Evolutionary conservation across 2,329 filamentous ascomycete species (phyloP).

Genomic region (Plectosphaerella sp.): DNA sequence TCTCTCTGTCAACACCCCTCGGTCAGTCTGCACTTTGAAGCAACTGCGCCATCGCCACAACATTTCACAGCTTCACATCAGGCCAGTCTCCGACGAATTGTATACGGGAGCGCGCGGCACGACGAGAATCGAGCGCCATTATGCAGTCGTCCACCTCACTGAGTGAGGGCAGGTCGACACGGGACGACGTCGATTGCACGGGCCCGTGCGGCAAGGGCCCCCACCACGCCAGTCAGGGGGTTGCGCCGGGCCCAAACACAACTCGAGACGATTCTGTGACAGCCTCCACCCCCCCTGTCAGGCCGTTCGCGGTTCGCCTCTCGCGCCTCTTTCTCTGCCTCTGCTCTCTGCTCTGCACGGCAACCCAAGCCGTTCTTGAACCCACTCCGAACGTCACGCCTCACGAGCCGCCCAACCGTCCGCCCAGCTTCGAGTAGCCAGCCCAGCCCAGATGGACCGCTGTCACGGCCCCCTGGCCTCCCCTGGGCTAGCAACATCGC

Average conservation of each 20-base stretch:
- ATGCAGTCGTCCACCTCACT: background rate
- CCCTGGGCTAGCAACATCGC: background rate
- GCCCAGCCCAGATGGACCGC: background rate
- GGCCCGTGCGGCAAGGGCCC: background rate
- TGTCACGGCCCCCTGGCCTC: background rate
- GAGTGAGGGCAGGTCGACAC: background rate
- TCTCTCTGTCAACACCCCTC: no score
- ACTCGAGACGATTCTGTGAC: conserved; percentile 48
- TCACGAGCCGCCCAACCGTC: background rate
- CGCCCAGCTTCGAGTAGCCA: background rate
- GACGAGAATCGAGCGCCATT: no score
- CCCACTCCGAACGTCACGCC: background rate
- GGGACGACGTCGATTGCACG: background rate
- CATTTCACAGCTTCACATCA: no score
- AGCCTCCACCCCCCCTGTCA: conserved; percentile 15
- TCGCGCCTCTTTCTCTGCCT: background rate
- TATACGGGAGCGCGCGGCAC: no score
- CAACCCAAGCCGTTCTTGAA: conserved; percentile 1
- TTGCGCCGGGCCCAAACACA: conserved; percentile 33
- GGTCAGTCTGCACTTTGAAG: no score
- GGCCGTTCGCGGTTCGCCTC: background rate
- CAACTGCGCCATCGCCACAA: no score
- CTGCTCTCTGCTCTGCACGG: background rate
- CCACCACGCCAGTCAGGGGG: background rate
- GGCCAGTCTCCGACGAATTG: no score